These are phyloP conservation scores for Biscutella laevigata DNA, from an alignment of 441 rosid species.

Conservation along the genomic window DNA sequence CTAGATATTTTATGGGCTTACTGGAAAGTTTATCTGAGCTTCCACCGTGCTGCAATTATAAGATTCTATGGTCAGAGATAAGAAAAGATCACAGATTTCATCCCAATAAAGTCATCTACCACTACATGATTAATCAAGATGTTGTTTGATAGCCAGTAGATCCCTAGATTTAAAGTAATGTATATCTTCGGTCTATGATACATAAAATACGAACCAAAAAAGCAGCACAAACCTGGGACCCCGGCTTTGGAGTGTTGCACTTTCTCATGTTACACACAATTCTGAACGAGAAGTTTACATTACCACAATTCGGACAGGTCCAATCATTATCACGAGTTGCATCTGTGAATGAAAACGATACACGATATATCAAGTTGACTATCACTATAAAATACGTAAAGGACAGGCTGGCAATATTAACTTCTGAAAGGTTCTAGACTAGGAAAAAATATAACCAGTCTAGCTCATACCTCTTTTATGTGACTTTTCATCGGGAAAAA, in stretches of 20 bases:
- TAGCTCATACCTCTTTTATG: conserved; percentile 56
- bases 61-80: conserved; percentile 18
- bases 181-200: background rate
- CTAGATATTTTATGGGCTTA: conserved; percentile 34
- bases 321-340: conserved; percentile 86
- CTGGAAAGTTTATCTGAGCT: conserved; percentile 70
- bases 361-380: background rate
- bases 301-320: conserved; percentile 96
- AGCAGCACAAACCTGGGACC: conserved; percentile 70
- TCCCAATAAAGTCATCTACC: background rate
- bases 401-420: background rate
- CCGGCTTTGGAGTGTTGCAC: conserved; percentile 96
- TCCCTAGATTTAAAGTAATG: background rate
- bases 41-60: conserved; percentile 59
- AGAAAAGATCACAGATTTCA: background rate
- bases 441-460: background rate
- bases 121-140: background rate
- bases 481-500: conserved; percentile 64
- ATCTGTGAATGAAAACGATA: conserved; percentile 35
- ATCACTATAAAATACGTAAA: background rate
- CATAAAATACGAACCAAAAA: conserved; percentile 4
- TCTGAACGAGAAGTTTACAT: conserved; percentile 91
- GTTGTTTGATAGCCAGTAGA: background rate
- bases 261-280: conserved; percentile 95
- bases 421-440: background rate